phyloP scores from a whole-genome alignment of 1,139 yeast genomes.

The Kurtzmaniella quercitrusa region DNA sequence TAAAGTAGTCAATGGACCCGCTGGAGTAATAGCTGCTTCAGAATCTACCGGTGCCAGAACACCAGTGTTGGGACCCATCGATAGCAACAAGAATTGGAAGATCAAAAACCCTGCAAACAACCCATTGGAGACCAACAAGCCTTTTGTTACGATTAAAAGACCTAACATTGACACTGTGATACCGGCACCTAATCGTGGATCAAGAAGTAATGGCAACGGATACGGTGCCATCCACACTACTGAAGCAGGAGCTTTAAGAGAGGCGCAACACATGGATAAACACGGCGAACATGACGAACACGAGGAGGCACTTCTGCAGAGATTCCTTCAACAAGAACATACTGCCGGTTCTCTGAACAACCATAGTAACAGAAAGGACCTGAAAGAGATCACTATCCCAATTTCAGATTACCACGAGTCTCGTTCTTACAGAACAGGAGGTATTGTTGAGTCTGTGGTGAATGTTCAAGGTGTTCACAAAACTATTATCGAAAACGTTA shows the following conservation, averaged over 20 bases:
- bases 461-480: slow-evolving; percentile 83
- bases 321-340: slow-evolving; percentile 2
- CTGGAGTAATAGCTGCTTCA: too few species aligned
- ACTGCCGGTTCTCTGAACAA: background rate
- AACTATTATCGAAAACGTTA: slow-evolving; percentile 71
- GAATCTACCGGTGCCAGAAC: too few species aligned
- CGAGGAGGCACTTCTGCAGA: slow-evolving; percentile 5
- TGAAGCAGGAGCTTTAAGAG: slow-evolving; percentile 49
- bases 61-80: slow-evolving; percentile 4
- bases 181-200: slow-evolving; percentile 18
- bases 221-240: slow-evolving; percentile 45
- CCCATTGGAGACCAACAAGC: slow-evolving; percentile 70
- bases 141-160: slow-evolving; percentile 67
- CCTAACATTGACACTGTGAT: slow-evolving; percentile 32
- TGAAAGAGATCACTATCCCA: slow-evolving; percentile 10
- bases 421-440: slow-evolving; percentile 53
- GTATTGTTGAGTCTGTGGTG: slow-evolving; percentile 80
- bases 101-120: slow-evolving; percentile 78
- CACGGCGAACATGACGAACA: slow-evolving; percentile 11
- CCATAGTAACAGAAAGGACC: background rate
- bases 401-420: slow-evolving; percentile 29
- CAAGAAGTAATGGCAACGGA: slow-evolving; percentile 6
- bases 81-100: slow-evolving; percentile 27
- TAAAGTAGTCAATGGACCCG: slow-evolving; percentile 2
- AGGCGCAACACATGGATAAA: slow-evolving; percentile 19